Evolutionary conservation across 257 asterid genomes (phyloP).

Genomic region (Gentiana macrophylla): DNA sequence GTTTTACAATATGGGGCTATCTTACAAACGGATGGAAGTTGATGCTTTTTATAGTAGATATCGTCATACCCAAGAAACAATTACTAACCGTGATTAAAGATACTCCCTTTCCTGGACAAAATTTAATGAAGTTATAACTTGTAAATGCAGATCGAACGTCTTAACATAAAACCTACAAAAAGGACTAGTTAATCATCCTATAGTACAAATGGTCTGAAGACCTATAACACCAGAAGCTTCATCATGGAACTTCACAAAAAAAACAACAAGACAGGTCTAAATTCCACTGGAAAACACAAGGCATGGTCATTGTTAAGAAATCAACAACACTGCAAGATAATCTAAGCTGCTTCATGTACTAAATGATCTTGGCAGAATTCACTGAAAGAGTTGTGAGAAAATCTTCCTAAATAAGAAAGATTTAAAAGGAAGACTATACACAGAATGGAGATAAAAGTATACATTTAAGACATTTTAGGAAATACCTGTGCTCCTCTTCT

Average conservation of each 20-base stretch:
- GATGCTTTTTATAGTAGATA: no score
- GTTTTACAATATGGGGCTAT: no score
- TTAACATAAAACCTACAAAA: conserved; percentile 2
- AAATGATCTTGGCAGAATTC: neutral
- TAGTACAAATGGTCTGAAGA: neutral
- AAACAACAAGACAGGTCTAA: neutral
- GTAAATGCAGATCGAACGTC: neutral
- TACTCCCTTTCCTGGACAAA: neutral
- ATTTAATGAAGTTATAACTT: neutral
- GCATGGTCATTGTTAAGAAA: no score
- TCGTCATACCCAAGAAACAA: no score
- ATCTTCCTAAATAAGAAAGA: neutral
- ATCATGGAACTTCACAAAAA: conserved; percentile 1
- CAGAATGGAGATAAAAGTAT: neutral
- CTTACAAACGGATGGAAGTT: no score
- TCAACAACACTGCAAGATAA: no score
- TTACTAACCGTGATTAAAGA: neutral
- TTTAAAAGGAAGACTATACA: neutral
- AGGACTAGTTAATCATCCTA: neutral
- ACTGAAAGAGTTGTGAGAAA: no score
- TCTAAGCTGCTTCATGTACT: no score
- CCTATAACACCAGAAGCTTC: neutral
- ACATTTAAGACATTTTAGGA: conserved; percentile 2
- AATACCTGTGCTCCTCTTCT: conserved; percentile 93
- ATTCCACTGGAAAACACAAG: neutral